Conservation (phyloP, 208 protist genomes). For the Leishmania gerbilli region DNA sequence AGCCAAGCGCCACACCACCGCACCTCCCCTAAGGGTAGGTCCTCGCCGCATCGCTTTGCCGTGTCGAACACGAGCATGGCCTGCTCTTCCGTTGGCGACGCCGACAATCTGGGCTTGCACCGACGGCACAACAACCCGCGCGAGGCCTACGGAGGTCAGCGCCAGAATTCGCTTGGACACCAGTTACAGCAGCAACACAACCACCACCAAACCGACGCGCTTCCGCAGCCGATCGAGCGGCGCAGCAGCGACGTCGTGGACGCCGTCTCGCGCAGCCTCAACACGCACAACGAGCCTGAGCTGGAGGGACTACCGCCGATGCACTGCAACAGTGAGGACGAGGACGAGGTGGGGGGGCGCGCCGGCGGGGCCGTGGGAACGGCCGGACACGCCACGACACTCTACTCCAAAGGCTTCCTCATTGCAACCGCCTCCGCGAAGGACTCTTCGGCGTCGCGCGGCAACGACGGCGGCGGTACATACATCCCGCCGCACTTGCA, state of each 20-base stretch:
- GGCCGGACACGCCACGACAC: conserved; percentile 1
- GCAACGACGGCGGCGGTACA: not conserved
- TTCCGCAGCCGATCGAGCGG: conserved; percentile 2
- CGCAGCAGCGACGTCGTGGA: conserved; percentile 23
- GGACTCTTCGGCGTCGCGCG: not conserved
- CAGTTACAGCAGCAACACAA: conserved; percentile 5
- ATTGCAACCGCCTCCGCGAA: conserved; percentile 9
- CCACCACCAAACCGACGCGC: not conserved
- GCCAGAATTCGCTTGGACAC: not conserved
- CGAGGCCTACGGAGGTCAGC: not conserved
- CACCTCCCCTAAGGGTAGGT: not conserved
- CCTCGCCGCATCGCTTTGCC: not conserved
- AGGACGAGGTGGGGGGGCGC: not conserved
- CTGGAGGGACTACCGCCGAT: conserved; percentile 33
- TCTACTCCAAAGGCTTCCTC: conserved; percentile 31
- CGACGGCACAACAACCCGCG: not conserved
- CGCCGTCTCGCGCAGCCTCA: conserved; percentile 34
- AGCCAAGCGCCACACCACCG: not conserved
- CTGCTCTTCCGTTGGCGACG: conserved; percentile 23
- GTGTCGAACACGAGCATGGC: conserved; percentile 21
- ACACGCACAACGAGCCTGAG: conserved; percentile 38
- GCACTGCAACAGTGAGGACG: conserved; percentile 4
- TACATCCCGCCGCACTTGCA: conserved; percentile 13
- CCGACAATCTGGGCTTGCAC: not conserved
- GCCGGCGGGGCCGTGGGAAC: not conserved